Base-by-base conservation (phyloP, 2,329 filamentous ascomycete genomes). In the Fusarium sp. region DNA sequence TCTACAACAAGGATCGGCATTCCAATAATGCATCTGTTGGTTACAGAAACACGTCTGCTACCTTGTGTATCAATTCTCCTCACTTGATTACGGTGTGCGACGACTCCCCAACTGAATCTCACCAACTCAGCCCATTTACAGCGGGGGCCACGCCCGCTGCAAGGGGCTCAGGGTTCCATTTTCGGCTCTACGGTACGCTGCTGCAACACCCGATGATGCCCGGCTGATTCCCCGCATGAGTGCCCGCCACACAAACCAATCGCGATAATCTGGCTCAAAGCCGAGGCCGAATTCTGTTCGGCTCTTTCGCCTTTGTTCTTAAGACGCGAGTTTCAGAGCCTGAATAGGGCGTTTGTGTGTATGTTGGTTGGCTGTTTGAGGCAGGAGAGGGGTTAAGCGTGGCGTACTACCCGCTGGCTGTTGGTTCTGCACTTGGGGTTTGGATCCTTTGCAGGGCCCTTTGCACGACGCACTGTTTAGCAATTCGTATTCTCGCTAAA, bases 221-320 rank as follows among this genome's bases (percentile, higher is more conserved):
- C 54, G 54, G 54, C 54, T 58, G 54, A 58, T 27, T 58, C 33
- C 54, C 56, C 56, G 56, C 56, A 58, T 54, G 50, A 48, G 50
- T 54, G 27, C 50, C 48, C 48, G 48, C 48, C 41, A 10, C 18
- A 5, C 9, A 41, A 11, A 20, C 45, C 54, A 57, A 57, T 74
- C 71, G 71, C 71, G 71, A 52, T 54, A 60, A 54, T 29, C 27
- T 41, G 13, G 18, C 54, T 22, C 50, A 73, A 68, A 27, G 9
- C 62, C 71, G 71, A 73, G 71, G 54, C 71, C 71, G 71, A 73
- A 29, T 20, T 14, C 6, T 31, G 20, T 57, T 57, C 54, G 54
- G 54, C 54, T 57, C 29, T 54, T 57, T 57, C 54, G 54, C 54
- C 16, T n/a, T 22, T 57, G 54, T 11, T 2, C 18, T 56, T 45